A percentile compares a stretch with the other conserved stretches of the same genome.
phyloP scores from a whole-genome alignment of 345 rosid species.

The Eucalyptus grandis region DNA sequence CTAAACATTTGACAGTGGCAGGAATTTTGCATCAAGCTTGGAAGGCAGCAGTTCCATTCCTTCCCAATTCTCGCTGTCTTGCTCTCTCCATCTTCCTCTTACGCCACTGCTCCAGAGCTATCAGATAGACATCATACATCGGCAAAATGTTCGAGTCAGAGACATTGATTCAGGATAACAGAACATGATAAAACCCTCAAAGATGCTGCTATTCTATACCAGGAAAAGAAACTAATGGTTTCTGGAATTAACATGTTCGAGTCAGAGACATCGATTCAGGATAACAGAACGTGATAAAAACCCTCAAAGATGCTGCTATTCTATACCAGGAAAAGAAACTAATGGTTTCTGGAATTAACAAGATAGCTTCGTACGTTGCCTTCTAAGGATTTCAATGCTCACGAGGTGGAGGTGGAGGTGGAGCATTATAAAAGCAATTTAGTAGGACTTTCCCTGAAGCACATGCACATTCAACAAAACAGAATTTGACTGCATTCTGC shows the following conservation, averaged over 20 bases:
- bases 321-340: neutral
- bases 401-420: neutral
- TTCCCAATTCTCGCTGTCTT: constrained; percentile 51
- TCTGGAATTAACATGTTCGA: neutral
- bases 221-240: neutral
- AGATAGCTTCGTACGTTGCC: neutral
- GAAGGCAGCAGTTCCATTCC: constrained; percentile 27
- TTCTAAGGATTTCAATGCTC: neutral
- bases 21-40: neutral
- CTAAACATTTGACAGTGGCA: neutral
- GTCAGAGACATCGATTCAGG: neutral
- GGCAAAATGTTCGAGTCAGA: neutral
- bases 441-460: neutral
- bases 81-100: constrained; percentile 88
- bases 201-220: neutral
- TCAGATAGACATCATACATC: neutral
- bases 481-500: neutral
- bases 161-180: neutral
- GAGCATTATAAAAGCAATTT: neutral
- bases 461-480: neutral
- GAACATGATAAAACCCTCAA: neutral
- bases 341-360: neutral
- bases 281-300: neutral
- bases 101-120: constrained; percentile 92
- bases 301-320: neutral